Evolutionary conservation across 441 rosid genomes (phyloP), one percentile per base, ranked within the genome.

Genomic region (Dalechampia spathulata): DNA sequence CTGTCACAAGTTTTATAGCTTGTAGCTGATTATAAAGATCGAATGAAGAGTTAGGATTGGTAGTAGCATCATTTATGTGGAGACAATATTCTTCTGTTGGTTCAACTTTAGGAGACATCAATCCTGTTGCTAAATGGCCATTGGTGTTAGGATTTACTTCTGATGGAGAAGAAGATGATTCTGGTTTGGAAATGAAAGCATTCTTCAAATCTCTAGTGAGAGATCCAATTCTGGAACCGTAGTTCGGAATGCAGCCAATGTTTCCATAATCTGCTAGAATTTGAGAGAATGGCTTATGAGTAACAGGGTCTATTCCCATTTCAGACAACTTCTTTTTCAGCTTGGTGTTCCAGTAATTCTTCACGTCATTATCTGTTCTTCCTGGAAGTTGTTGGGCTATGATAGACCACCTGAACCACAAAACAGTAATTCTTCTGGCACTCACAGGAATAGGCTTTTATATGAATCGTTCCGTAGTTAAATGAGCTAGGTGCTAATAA

Each of bases 231-330:
- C 59, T 34, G 20, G 48, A 41, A 20, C 67, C 59, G n/a, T 65
- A 60, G 57, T 30, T 60, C 8, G 60, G 49, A 21, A 53, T 27
- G 36, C 74, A 61, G 27, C 70, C 58, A 30, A 70, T 61, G 53
- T 61, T 57, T 42, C 70, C 74, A 48, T 61, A 71, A 15, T 71
- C 68, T 7, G 68, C 59, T 7, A 65, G 51, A 15, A 71, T 71
- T 43, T 93, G 96, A 15, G 99, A 87, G 70, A 93, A 87, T 13
- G 99, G 95, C 68, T 93, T 93, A 76, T 93, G 99, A 38, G 99
- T 93, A 9, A 93, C 96, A 0, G 97, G 99, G 64, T 90, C 97
- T n/a, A 90, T 90, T 25, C 96, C 99, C 97, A 86, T 93, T n/a
- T 87, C 96, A 6, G 86, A 77, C 46, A 90, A 85, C 75, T 82